Conservation (phyloP, 2,329 filamentous ascomycete genomes). For the Penicillium aurantiogriseum region DNA sequence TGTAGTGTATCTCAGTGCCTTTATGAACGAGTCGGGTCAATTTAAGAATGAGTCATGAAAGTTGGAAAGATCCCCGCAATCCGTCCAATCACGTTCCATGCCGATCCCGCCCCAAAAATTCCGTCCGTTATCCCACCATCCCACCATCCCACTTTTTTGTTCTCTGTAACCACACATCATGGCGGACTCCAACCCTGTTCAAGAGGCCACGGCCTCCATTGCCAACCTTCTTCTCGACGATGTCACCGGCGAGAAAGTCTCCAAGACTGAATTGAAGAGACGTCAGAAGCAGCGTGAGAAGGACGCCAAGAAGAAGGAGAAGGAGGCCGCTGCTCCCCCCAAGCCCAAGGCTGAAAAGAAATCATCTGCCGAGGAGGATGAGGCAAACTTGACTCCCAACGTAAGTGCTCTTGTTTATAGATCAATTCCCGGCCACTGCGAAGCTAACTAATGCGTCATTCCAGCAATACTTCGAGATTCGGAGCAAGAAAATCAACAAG, state of each 20-base stretch:
- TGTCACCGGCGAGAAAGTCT: constrained; percentile 83
- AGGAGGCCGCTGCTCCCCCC: constrained; percentile 66
- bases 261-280: constrained; percentile 91
- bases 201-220: constrained; percentile 51
- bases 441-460: constrained; percentile 13
- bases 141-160: constrained; percentile 23
- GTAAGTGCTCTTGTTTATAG: constrained; percentile 45
- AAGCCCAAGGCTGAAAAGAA: constrained; percentile 61
- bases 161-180: constrained; percentile 30
- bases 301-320: constrained; percentile 85
- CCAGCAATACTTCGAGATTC: constrained; percentile 94
- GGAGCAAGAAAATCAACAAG: constrained; percentile 76
- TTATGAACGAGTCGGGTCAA: background rate
- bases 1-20: background rate
- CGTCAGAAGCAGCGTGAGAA: constrained; percentile 85
- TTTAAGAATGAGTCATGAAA: background rate
- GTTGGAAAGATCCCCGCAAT: background rate
- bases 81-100: constrained; percentile 28
- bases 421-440: too few relatives aligned
- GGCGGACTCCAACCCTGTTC: constrained; percentile 42
- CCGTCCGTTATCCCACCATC: constrained; percentile 21
- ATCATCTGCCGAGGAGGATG: constrained; percentile 61
- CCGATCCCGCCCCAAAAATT: constrained; percentile 37
- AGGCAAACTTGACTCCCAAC: constrained; percentile 71
- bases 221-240: constrained; percentile 83